Evolutionary conservation across 129 eudicot species (phyloP), one percentile per base, ranked within the genome.

Genomic region (Pulicaria dysenterica): DNA sequence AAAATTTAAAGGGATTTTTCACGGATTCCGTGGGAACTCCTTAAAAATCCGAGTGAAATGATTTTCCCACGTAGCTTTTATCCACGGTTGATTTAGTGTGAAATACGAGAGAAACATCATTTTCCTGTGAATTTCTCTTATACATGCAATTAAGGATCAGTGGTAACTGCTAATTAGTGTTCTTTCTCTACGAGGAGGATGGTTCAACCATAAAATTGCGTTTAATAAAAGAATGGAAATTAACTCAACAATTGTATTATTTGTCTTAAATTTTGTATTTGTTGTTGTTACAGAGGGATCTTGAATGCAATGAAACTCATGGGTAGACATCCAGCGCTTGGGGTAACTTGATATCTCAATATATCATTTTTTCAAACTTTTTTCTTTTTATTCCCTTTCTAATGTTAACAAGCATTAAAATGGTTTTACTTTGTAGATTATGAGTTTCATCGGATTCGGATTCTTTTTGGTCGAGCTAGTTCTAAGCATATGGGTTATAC

Each of bases 251-350:
- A 24, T 24, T 24, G 31, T 24, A 24, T 24, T 24, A 2, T 24
- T 24, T 24, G 31, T 24, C 31, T 24, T 24, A 24, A 24, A 31
- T 43, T 58, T 58, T 59, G 3, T 38, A 13, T 8, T 13, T 12
- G 0, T 43, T 41, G 8, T 6, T 34, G 58, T 70, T 37, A 55
- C 85, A 94, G 98, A 53, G 98, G 98, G 65, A 82, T 90, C 75
- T 77, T 87, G 72, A 83, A 90, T 55, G 96, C 96, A 61, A 57
- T 93, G 53, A 78, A 72, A 31, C 82, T 90, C 58, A 64, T 90
- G 60, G 19, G 64, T 47, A 59, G 55, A 19, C 82, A 84, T 77
- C 77, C 85, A 11, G 65, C 74, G 34, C 82, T 86, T 53, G 97
- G 91, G 95, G 96, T 81, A 80, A 86, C 16, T 69, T 34, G 53